Conservation (phyloP, 176 grass and related monocot genomes). For the Luzula sylvatica region DNA sequence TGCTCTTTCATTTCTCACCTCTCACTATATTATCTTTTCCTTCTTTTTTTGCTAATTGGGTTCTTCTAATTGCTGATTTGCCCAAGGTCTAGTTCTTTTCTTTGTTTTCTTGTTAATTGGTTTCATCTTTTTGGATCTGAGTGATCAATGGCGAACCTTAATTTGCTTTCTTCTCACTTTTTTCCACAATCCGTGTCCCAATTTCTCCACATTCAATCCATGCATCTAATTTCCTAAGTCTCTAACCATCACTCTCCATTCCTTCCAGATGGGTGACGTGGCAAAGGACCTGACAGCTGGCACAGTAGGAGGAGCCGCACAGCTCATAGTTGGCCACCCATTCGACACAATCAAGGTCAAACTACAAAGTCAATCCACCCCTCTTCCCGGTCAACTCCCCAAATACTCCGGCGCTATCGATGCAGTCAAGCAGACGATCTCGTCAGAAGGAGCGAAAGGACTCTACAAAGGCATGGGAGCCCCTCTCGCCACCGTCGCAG, state of each 20-base stretch:
- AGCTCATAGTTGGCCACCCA: slow-evolving; percentile 72
- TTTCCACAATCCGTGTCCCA: not conserved
- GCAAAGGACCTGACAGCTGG: slow-evolving; percentile 80
- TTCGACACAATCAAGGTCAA: slow-evolving; percentile 94
- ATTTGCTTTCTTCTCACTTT: too few species aligned
- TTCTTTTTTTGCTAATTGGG: not conserved
- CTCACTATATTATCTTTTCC: not conserved
- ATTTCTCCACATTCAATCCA: not conserved
- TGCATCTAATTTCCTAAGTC: slow-evolving; percentile 17
- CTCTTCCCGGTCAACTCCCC: slow-evolving; percentile 44
- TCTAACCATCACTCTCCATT: too few species aligned
- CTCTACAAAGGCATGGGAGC: slow-evolving; percentile 94
- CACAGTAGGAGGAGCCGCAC: slow-evolving; percentile 63
- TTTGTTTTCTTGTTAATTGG: not conserved
- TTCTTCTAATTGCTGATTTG: not conserved
- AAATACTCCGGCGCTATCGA: slow-evolving; percentile 59
- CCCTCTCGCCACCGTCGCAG: slow-evolving; percentile 80
- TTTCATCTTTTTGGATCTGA: slow-evolving; percentile 14
- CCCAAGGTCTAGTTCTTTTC: not conserved
- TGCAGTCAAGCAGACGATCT: slow-evolving; percentile 59
- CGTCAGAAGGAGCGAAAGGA: slow-evolving; percentile 53
- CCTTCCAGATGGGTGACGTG: slow-evolving; percentile 59
- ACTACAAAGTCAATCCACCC: slow-evolving; percentile 74
- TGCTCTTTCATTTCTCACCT: not conserved
- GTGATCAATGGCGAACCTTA: not conserved